These are phyloP conservation scores for Fusarium multiceps DNA, from an alignment of 2,329 filamentous ascomycete species.

Conservation along the genomic window DNA sequence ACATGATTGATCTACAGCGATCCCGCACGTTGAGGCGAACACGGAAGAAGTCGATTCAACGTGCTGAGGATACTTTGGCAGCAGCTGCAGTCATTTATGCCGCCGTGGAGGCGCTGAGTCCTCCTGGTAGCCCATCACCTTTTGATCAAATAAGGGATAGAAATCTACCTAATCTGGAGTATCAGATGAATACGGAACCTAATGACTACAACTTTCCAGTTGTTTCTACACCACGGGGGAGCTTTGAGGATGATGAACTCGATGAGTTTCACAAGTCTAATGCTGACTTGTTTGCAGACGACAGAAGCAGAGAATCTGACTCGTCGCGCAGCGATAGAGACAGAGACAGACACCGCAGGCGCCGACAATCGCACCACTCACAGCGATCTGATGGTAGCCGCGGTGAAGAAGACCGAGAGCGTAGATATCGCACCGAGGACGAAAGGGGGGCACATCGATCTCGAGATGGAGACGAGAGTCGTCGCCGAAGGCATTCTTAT, in stretches of 20 bases:
- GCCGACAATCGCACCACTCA: constrained; percentile 55
- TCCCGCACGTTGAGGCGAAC: constrained; percentile 59
- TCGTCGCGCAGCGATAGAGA: constrained; percentile 54
- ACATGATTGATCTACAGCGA: constrained; percentile 54
- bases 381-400: constrained; percentile 48
- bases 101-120: constrained; percentile 60
- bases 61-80: constrained; percentile 64
- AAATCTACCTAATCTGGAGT: constrained; percentile 44
- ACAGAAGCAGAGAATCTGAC: constrained; percentile 55
- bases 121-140: constrained; percentile 51
- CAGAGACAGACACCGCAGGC: constrained; percentile 55
- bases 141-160: constrained; percentile 42
- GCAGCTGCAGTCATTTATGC: constrained; percentile 66
- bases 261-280: constrained; percentile 58
- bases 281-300: constrained; percentile 69
- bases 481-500: constrained; percentile 35
- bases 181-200: constrained; percentile 43
- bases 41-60: constrained; percentile 57
- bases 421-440: constrained; percentile 39
- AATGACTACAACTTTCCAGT: constrained; percentile 49
- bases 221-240: constrained; percentile 49
- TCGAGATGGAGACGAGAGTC: constrained; percentile 45
- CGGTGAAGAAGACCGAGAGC: constrained; percentile 49
- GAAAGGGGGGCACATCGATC: constrained; percentile 39
- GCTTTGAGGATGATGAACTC: constrained; percentile 53